A percentile compares a stretch with the other conserved stretches of the same genome.
phyloP scores from a whole-genome alignment of 352 stramenopile genomes.

The Pythium coloratum region DNA sequence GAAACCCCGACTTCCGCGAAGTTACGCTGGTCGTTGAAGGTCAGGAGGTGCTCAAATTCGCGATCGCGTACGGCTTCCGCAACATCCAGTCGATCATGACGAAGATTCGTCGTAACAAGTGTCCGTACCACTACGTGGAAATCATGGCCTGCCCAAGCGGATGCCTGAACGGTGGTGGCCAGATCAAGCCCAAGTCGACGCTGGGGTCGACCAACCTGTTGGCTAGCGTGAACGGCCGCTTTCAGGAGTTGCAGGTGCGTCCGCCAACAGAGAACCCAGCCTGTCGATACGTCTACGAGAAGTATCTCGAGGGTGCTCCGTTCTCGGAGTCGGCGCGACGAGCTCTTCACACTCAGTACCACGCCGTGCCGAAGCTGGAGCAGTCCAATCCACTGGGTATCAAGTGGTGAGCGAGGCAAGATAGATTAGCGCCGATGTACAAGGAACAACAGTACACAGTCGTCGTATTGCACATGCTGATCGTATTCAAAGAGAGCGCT shows the following conservation, averaged over 20 bases:
- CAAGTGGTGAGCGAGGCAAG: conserved; percentile 59
- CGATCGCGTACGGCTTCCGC: conserved; percentile 95
- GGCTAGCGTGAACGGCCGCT: conserved; percentile 59
- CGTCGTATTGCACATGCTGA: conserved; percentile 22
- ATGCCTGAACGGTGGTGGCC: conserved; percentile 96
- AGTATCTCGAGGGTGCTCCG: conserved; percentile 67
- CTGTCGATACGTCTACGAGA: conserved; percentile 81
- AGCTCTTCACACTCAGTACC: conserved; percentile 79
- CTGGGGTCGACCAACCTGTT: conserved; percentile 58
- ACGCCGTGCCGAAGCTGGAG: conserved; percentile 85
- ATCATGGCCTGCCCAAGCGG: conserved; percentile 98
- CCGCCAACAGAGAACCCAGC: conserved; percentile 65
- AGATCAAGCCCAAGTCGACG: conserved; percentile 82
- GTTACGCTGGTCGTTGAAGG: conserved; percentile 72
- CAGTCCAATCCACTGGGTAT: conserved; percentile 84
- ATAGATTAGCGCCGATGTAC: no score
- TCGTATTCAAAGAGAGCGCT: conserved; percentile 23
- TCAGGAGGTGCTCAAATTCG: conserved; percentile 91
- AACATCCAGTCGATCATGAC: conserved; percentile 96
- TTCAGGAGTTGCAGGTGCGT: conserved; percentile 65
- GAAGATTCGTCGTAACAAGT: conserved; percentile 89
- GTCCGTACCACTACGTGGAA: conserved; percentile 96
- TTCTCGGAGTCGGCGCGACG: conserved; percentile 69
- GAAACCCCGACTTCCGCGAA: conserved; percentile 90
- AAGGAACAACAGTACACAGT: background rate